Conservation (phyloP, 208 protist genomes). For the Phytomonas francai region DNA sequence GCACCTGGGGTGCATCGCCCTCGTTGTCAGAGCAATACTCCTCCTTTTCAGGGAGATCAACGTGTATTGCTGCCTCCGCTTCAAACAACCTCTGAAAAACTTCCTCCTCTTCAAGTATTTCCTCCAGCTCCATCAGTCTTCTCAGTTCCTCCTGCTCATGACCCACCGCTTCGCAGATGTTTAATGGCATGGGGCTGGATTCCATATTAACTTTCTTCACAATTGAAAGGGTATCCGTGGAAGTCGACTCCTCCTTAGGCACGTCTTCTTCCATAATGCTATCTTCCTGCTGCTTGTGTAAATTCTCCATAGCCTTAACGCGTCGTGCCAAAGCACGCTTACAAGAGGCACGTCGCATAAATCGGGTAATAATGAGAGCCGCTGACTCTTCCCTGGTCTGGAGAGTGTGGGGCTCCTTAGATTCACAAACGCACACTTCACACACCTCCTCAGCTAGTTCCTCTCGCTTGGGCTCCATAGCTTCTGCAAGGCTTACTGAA, state of each 20-base stretch:
- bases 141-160: background rate
- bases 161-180: background rate
- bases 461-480: background rate
- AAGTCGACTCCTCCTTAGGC: background rate
- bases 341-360: conserved; percentile 5
- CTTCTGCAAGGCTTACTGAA: background rate
- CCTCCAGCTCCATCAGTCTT: background rate
- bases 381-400: background rate
- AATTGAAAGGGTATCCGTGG: background rate
- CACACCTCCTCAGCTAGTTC: background rate
- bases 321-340: background rate
- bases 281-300: conserved; percentile 1
- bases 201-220: background rate
- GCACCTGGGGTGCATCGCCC: background rate
- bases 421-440: background rate
- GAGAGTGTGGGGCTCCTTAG: background rate
- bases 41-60: background rate
- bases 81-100: background rate
- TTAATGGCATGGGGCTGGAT: background rate
- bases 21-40: background rate
- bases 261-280: background rate
- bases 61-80: background rate
- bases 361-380: conserved; percentile 1
- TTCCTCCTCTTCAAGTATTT: background rate
- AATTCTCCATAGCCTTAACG: background rate